These are phyloP conservation scores for Alternaria alternata DNA, from an alignment of 2,329 filamentous ascomycete species.

Conservation along the genomic window DNA sequence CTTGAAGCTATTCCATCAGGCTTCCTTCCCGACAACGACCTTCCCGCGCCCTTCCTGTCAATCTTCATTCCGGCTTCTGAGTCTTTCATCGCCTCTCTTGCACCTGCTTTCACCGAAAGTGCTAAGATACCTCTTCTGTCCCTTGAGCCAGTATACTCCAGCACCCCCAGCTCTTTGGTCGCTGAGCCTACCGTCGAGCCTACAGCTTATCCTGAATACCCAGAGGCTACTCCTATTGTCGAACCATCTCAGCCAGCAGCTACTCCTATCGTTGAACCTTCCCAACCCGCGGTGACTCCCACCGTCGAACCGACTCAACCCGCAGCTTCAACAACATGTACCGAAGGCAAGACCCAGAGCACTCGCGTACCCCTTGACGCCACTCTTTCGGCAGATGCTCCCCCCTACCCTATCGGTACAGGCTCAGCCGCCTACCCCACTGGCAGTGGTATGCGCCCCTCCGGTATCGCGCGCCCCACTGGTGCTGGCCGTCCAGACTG, in stretches of 20 bases:
- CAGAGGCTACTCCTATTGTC: slow-evolving; percentile 5
- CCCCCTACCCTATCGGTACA: slow-evolving; percentile 10
- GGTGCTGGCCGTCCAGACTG: slow-evolving; percentile 14
- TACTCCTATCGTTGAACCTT: background rate
- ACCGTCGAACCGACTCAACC: too few species aligned
- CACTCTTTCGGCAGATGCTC: slow-evolving; percentile 3
- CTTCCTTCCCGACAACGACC: slow-evolving; percentile 17
- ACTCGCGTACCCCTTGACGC: slow-evolving; percentile 8
- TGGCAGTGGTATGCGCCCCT: slow-evolving; percentile 10
- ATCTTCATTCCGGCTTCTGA: slow-evolving; percentile 22
- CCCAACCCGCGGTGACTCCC: background rate
- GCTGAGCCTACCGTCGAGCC: slow-evolving; percentile 13
- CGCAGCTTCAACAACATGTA: background rate
- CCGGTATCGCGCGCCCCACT: slow-evolving; percentile 9
- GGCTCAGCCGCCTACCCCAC: slow-evolving; percentile 5
- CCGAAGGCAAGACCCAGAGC: background rate
- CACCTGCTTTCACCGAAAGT: slow-evolving; percentile 30
- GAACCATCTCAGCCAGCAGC: background rate
- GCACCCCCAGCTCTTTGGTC: slow-evolving; percentile 20
- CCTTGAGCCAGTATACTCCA: slow-evolving; percentile 23
- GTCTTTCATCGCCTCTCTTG: slow-evolving; percentile 24
- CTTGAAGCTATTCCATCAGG: slow-evolving; percentile 7
- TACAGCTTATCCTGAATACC: slow-evolving; percentile 12
- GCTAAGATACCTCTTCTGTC: slow-evolving; percentile 8
- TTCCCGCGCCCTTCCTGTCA: slow-evolving; percentile 24